A percentile compares a stretch with the other conserved stretches of the same genome.
Conservation (phyloP, 176 grass and related monocot species). For the Carex scoparia region DNA sequence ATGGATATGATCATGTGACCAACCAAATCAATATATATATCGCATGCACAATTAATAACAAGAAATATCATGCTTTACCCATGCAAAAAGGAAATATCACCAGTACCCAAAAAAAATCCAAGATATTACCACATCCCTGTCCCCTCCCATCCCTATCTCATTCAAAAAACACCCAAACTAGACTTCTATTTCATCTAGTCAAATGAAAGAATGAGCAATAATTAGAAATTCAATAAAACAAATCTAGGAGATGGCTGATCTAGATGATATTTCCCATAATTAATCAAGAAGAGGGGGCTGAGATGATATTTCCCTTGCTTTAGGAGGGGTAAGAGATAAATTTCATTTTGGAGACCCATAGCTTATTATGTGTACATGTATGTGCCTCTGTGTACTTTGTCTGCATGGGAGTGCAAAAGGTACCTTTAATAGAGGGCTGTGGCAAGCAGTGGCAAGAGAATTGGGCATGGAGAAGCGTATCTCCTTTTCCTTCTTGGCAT, state of each 20-base stretch:
- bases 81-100: background rate
- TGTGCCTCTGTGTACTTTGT: background rate
- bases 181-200: background rate
- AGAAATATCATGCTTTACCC: background rate
- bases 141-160: background rate
- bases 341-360: background rate
- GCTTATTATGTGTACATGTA: background rate
- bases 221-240: background rate
- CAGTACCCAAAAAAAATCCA: background rate
- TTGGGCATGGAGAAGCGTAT: constrained; percentile 72
- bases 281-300: background rate
- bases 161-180: background rate
- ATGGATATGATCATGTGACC: background rate
- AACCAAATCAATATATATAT: background rate
- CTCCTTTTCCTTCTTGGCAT: constrained; percentile 79
- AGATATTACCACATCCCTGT: background rate
- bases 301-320: background rate
- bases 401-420: background rate
- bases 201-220: background rate
- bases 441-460: constrained; percentile 56
- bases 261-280: background rate
- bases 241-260: background rate
- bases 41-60: background rate
- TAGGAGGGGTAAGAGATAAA: background rate
- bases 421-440: constrained; percentile 71